Conservation (phyloP, 352 stramenopile genomes). For the Phytophthora multivora region DNA sequence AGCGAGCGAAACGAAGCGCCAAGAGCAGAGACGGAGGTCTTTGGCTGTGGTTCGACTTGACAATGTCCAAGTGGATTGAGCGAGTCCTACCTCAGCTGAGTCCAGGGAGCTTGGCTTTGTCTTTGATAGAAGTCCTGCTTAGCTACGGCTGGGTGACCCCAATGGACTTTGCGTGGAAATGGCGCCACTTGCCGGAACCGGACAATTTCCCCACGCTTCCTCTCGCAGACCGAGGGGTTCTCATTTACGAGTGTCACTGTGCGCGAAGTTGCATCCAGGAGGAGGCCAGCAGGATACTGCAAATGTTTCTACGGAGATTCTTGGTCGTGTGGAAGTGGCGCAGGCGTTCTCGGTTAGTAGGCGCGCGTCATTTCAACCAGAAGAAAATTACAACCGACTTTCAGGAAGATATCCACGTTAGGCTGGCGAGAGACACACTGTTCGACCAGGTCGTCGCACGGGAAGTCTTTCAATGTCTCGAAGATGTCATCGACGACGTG, state of each 20-base stretch:
- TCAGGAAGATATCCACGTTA: conserved; percentile 13
- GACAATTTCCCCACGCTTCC: conserved; percentile 26
- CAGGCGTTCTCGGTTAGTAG: not conserved
- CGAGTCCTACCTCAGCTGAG: conserved; percentile 8
- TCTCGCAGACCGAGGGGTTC: conserved; percentile 41
- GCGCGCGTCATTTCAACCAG: not conserved
- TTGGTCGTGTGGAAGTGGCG: conserved; percentile 1
- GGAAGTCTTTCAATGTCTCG: conserved; percentile 36
- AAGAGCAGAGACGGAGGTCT: conserved; percentile 31
- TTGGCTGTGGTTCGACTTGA: conserved; percentile 46
- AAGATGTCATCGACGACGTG: conserved; percentile 41
- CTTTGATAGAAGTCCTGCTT: conserved; percentile 19
- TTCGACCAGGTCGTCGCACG: conserved; percentile 32
- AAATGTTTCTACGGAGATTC: conserved; percentile 41
- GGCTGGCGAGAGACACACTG: conserved; percentile 18
- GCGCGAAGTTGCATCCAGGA: conserved; percentile 25
- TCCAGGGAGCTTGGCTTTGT: not conserved
- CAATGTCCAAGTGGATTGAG: conserved; percentile 43
- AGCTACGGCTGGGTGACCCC: conserved; percentile 30
- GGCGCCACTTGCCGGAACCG: conserved; percentile 17
- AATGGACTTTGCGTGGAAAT: conserved; percentile 36
- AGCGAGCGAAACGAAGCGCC: conserved; percentile 26
- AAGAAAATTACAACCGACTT: not conserved
- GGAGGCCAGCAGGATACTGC: conserved; percentile 37
- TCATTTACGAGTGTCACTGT: conserved; percentile 52